Evolutionary conservation across 768 basidiomycete genomes (phyloP), one percentile per base, ranked within the genome.

Genomic region (Tricholoma bakamatsutake): DNA sequence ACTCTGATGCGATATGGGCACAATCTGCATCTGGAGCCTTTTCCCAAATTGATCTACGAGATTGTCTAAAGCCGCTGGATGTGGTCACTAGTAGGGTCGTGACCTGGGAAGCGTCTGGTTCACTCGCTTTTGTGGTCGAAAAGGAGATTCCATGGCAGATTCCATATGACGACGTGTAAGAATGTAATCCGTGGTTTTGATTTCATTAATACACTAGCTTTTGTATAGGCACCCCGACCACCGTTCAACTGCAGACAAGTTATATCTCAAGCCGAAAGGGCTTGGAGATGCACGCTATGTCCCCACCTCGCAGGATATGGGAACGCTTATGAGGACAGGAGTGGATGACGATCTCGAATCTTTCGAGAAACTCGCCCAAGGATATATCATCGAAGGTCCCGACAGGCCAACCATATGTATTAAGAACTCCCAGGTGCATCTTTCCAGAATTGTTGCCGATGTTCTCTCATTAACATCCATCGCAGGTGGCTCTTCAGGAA

Each of bases 161-260:
- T 2, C 91, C 91, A 2, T 93, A 88, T 57, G 91, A 93, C 59
- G 91, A 93, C 62, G 62, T 85, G 90, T 90, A 62, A 52, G 84
- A 13, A 11, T n/a, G 10, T 30, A 17, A 6, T 42, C 56, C 52
- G 40, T 43, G 18, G 5, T 11, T 30, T 9, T 31, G 54, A 37
- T 5, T 50, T 31, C 17, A 46, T 40, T 54, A 31, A 60, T 33
- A 30, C 60, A 40, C 53, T 31, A 27, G 31, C 24, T 49, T 48
- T 17, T 57, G 34, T 35, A 34, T 52, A 82, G 79, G 53, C 66
- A 66, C 52, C 77, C 77, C 4, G 71, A 74, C 4, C 67, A 70
- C 34, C 68, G 65, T 57, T 49, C 57, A 30, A 48, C 68, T 62
- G 62, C 71, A 50, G 62, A 74, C 54, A 68, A 70, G 54, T 62